Conservation (phyloP, 192 early-diverging fungal species). For the Diversispora eburnea region DNA sequence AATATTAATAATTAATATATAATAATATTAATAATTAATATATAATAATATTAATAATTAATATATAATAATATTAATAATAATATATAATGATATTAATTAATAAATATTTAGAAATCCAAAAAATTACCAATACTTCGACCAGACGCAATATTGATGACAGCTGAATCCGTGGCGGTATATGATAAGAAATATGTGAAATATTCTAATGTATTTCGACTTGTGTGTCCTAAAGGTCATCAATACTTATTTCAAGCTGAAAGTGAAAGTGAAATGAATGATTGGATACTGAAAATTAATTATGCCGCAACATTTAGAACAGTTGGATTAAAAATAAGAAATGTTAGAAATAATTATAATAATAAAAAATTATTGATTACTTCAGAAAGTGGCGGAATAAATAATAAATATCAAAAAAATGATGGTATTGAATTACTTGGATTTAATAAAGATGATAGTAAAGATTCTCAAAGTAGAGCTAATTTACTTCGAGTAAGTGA, state of each 20-base stretch:
- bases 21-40: no score
- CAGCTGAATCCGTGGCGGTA: constrained; percentile 63
- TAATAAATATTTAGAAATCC: constrained; percentile 27
- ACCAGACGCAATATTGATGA: constrained; percentile 29
- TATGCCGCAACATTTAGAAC: constrained; percentile 76
- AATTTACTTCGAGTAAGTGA: constrained; percentile 8
- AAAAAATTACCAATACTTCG: constrained; percentile 19
- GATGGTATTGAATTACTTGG: neutral
- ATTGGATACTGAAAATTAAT: constrained; percentile 81
- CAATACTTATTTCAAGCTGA: constrained; percentile 70
- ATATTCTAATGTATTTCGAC: constrained; percentile 76
- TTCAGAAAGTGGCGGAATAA: neutral
- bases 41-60: no score
- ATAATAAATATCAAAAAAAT: neutral
- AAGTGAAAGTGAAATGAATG: constrained; percentile 65
- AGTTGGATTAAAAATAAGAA: constrained; percentile 40
- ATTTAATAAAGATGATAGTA: neutral
- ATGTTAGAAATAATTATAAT: neutral
- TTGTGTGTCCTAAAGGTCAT: constrained; percentile 65
- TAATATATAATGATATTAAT: no score
- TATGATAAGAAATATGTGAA: constrained; percentile 68
- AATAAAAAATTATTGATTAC: neutral
- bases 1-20: no score
- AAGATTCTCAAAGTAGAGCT: constrained; percentile 17
- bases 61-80: no score